Base-by-base conservation (phyloP, 192 early-diverging fungal species). In the Coemansia sp. region DNA sequence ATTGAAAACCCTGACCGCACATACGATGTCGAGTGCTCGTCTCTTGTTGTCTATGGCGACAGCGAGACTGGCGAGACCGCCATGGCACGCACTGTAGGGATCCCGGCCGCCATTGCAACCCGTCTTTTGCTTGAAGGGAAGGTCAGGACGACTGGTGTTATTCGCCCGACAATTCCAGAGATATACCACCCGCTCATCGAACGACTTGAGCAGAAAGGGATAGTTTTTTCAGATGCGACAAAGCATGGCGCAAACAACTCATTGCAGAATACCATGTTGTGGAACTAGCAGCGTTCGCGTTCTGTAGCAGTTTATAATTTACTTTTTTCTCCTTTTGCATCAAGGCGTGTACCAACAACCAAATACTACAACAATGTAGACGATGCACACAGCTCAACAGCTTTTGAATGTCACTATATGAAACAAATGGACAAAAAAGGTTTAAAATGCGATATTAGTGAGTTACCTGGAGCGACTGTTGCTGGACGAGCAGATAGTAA, bases 51-150 rank as follows among this genome's bases (percentile, higher is more conserved):
- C 1, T 91, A 91, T 66, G 92, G 91, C 20, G 73, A 79, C 48
- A 31, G 68, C 0, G 66, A 72, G 48, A 37, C 67, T 1, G 87
- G 86, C 0, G 84, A 87, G 33, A 94, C 90, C 1, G 89, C 92
- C 1, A 94, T 94, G 92, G 91, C 92, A 6, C 89, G 86, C 45
- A 92, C 91, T 9, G 92, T 94, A 0, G 92, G 92, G 0, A 67
- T 94, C 9, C 92, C 92, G 0, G 86, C 86, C 23, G 92, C 90
- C 15, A 92, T 94, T 72, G 88, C 91, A 6, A 81, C 86, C 6
- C 87, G 92, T 42, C 79, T 94, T 67, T 45, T 94, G 61, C 62
- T 89, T 25, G 78, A 86, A 58, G 84, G 79, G 56, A 49, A 52
- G 21, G 61, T 79, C 30, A 57, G 85, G 25, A 70, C 85, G 53